Evolutionary conservation across 2,329 filamentous ascomycete species (phyloP), one percentile per base, ranked within the genome.

Genomic region (Cladosporium sp.): DNA sequence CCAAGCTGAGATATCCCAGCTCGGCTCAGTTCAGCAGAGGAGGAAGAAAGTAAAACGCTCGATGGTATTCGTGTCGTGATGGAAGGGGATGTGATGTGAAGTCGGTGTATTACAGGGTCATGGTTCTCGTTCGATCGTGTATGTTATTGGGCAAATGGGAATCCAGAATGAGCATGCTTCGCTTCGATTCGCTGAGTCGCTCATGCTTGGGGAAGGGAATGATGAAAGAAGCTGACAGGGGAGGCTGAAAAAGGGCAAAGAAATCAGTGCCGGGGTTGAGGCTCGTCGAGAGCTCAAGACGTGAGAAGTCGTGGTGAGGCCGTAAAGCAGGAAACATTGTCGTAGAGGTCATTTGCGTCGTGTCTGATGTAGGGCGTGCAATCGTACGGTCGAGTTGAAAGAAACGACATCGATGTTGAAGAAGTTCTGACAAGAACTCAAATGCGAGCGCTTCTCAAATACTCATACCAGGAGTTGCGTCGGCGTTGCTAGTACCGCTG

Each of bases 401-500:
- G 22, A 9, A n/a, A n/a, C 5, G 22, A 27, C 9, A n/a, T 1
- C 32, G 32, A 36, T 11, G 2, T 7, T 36, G 4, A 9, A 5
- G 22, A 27, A 5, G 3, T n/a, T n/a, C 2, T 36, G 32, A n/a
- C 32, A 15, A 7, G 32, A 22, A 15, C 24, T 19, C 17, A 39
- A 19, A 8, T 12, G 18, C 47, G 20, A 7, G 34, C 39, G 11
- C 47, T 39, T 19, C 43, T 19, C 30, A 37, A n/a, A 18, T 45
- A 45, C 15, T 37, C 43, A 8, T 24, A 45, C 43, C 43, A 45
- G 19, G 43, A 45, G 8, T 45, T 24, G 6, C 32, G 42, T 15
- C 20, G 48, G 30, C 40, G 40, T 34, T 24, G 41, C 48, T 51
- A 51, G 41, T 44, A 38, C 40, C 48, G 40, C 17, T 17, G n/a